Evolutionary conservation across 345 rosid species (phyloP).

Genomic region (Pistacia atlantica): DNA sequence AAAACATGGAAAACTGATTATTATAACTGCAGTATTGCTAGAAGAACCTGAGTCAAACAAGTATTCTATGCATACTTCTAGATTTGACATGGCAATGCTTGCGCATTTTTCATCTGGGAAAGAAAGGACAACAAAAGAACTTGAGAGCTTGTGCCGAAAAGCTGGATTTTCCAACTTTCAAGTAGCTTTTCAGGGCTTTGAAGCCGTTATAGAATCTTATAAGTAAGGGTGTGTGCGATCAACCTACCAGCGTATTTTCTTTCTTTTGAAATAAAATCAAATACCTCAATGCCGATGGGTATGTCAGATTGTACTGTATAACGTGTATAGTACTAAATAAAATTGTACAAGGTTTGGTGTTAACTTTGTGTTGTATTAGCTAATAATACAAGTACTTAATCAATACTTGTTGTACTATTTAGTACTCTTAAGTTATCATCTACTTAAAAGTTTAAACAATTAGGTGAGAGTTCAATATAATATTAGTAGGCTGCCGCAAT

Average conservation of each 20-base stretch:
- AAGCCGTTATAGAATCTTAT: neutral
- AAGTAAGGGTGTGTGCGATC: neutral
- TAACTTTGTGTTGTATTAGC: too few species aligned
- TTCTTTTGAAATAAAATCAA: neutral
- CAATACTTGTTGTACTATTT: too few species aligned
- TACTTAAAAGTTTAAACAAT: too few species aligned
- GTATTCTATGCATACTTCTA: neutral
- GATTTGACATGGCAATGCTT: neutral
- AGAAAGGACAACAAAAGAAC: neutral
- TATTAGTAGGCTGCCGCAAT: too few species aligned
- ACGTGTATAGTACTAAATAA: too few species aligned
- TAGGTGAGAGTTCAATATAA: too few species aligned
- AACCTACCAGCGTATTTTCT: neutral
- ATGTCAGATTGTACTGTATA: too few species aligned
- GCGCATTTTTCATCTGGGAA: neutral
- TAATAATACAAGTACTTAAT: too few species aligned
- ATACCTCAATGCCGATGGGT: too few species aligned
- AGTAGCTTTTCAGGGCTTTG: neutral
- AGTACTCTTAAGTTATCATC: too few species aligned
- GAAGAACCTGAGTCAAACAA: neutral
- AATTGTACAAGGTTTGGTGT: too few species aligned
- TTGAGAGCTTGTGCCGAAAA: neutral
- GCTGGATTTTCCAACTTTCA: neutral
- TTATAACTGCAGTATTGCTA: slow-evolving; percentile 48
- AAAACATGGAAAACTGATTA: slow-evolving; percentile 69